Base-by-base conservation (phyloP, 441 rosid species). In the Populus hybrid region DNA sequence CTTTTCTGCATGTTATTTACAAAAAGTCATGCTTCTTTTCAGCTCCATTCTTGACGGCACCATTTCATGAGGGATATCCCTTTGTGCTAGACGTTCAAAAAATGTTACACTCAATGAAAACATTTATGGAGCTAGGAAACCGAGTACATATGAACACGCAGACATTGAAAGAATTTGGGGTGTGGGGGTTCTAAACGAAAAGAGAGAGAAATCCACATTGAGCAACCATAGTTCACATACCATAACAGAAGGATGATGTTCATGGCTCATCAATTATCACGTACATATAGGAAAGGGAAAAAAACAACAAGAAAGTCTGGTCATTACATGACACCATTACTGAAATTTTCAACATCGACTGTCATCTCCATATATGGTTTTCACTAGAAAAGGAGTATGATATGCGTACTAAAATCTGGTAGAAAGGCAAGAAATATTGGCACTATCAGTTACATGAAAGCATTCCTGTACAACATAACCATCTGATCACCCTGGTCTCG, bases 11-110 rank as follows among this genome's bases (percentile, higher is more conserved):
- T 26, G 10, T 69, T 19, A 34, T 71, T 40, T 78, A 24, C 30
- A 63, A 23, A 67, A 0, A 16, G 26, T 73, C 72, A 9, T 53
- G 76, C 73, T 10, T 9, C 14, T 36, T 73, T 40, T 57, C 69
- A 35, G 63, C 73, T 73, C 73, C 28, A 30, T 23, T 64, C 65
- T 77, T 46, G 34, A 71, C 65, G 19, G 9, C 71, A 42, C 70
- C 30, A 40, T 23, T 72, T 70, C 63, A 63, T 6, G 28, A 66
- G 72, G 71, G n/a, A 19, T 12, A 11, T 34, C 26, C 30, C 24
- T 68, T 66, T 78, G 72, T 78, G 80, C 57, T 32, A 18, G 6
- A 71, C 66, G 21, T 77, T 28, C 19, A 67, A 3, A 65, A 30
- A 24, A 14, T 21, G 7, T 23, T 46, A 23, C 36, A 71, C 18